Base-by-base conservation (phyloP, 176 grass and related monocot genomes). In the Oryza nivara region DNA sequence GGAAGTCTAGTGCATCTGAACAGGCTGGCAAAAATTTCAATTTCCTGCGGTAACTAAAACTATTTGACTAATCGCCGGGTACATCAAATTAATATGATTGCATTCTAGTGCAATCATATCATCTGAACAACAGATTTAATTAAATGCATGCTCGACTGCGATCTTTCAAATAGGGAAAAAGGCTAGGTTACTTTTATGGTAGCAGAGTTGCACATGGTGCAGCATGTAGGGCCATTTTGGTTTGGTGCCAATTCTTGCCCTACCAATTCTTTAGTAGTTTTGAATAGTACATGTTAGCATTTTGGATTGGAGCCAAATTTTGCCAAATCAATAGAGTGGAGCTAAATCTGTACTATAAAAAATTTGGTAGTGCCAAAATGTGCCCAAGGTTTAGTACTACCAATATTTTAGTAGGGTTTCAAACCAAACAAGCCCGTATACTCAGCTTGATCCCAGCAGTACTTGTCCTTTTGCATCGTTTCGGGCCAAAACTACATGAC, bases 401-500 rank as follows among this genome's bases (percentile, higher is more conserved):
- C n/a, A n/a, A n/a, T n/a, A n/a, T n/a, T n/a, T n/a, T n/a, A n/a
- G n/a, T n/a, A n/a, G n/a, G n/a, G n/a, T n/a, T n/a, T n/a, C n/a
- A n/a, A n/a, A n/a, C n/a, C n/a, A n/a, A n/a, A n/a, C n/a, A n/a
- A n/a, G n/a, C n/a, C n/a, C n/a, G n/a, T 12, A 7, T 41, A 16
- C 26, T 7, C 26, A 54, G 6, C 32, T 52, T 66, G 45, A 26
- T 44, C 54, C 74, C 16, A 11, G 0, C 11, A 3, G 6, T 58
- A 61, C 28, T 4, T 30, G 32, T 26, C 63, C 14, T 74, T 71
- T 68, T 75, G 70, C 87, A 22, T 69, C 52, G 16, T 9, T n/a
- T 58, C 3, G 25, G 26, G 82, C 48, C 61, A 69, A 70, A 51
- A 20, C 76, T 63, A 79, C 45, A 74, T 12, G 48, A 36, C 54